Conservation (phyloP, 1,284 basidiomycete species). For the Singerocomus inundabilis region DNA sequence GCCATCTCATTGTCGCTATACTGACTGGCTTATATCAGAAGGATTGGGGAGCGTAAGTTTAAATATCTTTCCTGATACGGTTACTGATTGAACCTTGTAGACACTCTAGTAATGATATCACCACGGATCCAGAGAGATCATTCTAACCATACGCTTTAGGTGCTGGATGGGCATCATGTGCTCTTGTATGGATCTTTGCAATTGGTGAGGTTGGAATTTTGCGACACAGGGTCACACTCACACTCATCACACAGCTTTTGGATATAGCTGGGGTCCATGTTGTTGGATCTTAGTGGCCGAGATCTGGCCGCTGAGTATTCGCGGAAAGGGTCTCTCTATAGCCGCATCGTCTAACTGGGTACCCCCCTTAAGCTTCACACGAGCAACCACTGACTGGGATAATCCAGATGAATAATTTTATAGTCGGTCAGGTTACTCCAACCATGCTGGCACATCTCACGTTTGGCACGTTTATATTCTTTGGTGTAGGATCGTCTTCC, state of each 20-base stretch:
- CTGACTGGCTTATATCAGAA: slow-evolving; percentile 54
- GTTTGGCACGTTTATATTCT: slow-evolving; percentile 70
- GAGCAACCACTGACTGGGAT: not conserved
- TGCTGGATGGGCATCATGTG: slow-evolving; percentile 67
- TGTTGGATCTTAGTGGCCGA: slow-evolving; percentile 66
- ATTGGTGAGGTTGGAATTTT: slow-evolving; percentile 41
- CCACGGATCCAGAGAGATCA: not conserved
- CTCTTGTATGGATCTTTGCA: slow-evolving; percentile 66
- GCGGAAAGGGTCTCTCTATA: slow-evolving; percentile 68
- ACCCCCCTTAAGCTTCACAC: slow-evolving; percentile 15
- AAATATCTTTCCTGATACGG: not conserved
- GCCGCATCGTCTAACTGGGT: slow-evolving; percentile 73
- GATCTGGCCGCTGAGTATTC: slow-evolving; percentile 66
- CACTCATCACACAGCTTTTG: slow-evolving; percentile 44
- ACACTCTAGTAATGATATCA: slow-evolving; percentile 5
- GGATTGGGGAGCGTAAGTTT: slow-evolving; percentile 47
- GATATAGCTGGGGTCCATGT: slow-evolving; percentile 71
- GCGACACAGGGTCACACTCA: slow-evolving; percentile 1
- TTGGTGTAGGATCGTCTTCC: slow-evolving; percentile 46
- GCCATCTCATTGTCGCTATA: slow-evolving; percentile 64
- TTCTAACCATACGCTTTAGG: slow-evolving; percentile 11
- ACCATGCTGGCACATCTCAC: slow-evolving; percentile 56
- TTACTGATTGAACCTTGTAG: not conserved
- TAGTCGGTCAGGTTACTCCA: slow-evolving; percentile 64
- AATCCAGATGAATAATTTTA: slow-evolving; percentile 75